Conservation (phyloP, 2,329 filamentous ascomycete genomes). For the Hypoxylon sp. region DNA sequence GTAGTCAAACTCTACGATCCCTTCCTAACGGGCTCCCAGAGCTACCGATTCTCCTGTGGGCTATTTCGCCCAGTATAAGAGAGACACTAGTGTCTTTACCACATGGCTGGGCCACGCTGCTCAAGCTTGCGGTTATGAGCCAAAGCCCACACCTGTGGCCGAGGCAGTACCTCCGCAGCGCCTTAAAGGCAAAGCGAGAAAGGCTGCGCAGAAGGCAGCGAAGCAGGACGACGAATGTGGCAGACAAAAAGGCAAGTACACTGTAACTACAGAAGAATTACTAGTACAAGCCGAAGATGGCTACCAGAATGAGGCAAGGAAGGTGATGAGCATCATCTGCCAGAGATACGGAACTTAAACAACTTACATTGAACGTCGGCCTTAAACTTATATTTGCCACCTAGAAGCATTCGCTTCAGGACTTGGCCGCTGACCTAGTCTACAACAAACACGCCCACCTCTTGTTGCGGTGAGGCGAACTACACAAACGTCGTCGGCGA, state of each 20-base stretch:
- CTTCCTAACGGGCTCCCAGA: no score
- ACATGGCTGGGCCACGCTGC: background rate
- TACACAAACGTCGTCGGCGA: conserved; percentile 39
- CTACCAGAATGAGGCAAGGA: no score
- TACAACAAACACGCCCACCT: no score
- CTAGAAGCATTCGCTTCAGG: no score
- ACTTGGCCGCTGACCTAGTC: no score
- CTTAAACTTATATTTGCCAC: no score
- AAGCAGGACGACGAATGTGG: background rate
- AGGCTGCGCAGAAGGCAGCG: background rate
- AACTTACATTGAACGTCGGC: no score
- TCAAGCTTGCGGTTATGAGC: background rate
- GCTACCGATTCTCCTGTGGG: background rate
- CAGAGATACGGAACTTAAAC: no score
- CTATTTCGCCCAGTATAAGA: background rate
- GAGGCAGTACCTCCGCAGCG: background rate
- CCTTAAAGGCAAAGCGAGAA: background rate
- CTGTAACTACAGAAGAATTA: background rate
- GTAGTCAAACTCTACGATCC: no score
- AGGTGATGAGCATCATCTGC: no score
- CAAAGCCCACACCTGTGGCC: background rate
- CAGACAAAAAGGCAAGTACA: no score
- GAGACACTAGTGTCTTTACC: background rate
- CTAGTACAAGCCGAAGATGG: background rate
- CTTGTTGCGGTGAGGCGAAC: no score